Conservation (phyloP, 495 filamentous ascomycete genomes). For the Penicillium steckii region DNA sequence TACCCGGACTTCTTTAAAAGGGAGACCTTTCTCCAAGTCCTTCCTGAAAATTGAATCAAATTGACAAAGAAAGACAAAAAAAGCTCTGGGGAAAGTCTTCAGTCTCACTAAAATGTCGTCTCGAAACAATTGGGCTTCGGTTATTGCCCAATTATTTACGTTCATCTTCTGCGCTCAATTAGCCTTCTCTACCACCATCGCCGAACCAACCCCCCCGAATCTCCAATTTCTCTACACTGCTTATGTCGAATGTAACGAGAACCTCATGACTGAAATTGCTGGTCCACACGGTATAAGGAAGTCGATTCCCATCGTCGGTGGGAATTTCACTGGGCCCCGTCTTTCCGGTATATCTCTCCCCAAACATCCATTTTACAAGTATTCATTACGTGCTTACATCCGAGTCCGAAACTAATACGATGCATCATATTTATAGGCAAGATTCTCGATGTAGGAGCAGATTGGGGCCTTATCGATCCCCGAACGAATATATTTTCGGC, state of each 20-base stretch:
- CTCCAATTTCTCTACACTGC: conserved; percentile 27
- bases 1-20: no score
- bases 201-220: not conserved
- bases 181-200: not conserved
- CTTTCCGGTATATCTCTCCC: conserved; percentile 9
- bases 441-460: conserved; percentile 32
- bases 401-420: no score
- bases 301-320: conserved; percentile 32
- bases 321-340: conserved; percentile 31
- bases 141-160: not conserved
- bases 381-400: not conserved
- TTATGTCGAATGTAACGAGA: conserved; percentile 23
- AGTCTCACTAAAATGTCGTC: not conserved
- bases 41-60: no score
- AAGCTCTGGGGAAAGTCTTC: no score
- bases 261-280: conserved; percentile 12
- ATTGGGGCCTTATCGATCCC: conserved; percentile 30
- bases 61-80: no score
- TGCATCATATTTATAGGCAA: conserved; percentile 12
- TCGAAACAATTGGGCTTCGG: not conserved
- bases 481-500: conserved; percentile 29
- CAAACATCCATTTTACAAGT: not conserved
- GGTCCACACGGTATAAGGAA: conserved; percentile 25
- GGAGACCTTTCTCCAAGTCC: no score
- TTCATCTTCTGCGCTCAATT: not conserved